Evolutionary conservation across 1,284 basidiomycete genomes (phyloP).

Genomic region (Kalmanozyma brasiliensis): DNA sequence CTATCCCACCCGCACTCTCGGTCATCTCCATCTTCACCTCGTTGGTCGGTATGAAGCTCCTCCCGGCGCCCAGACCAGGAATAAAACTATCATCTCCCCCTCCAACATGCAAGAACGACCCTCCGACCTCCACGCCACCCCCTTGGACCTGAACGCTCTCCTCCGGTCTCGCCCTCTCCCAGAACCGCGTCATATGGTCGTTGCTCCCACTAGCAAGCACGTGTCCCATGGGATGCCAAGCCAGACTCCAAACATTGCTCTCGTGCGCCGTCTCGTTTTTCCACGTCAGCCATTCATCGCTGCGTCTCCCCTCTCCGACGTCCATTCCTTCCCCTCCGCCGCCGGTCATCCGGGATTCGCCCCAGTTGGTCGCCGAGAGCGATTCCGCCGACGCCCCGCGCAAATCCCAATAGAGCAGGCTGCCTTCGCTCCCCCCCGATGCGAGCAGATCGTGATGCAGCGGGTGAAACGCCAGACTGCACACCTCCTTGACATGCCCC

Average conservation of each 20-base stretch:
- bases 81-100: conserved; percentile 36
- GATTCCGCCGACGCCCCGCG: conserved; percentile 25
- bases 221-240: conserved; percentile 95
- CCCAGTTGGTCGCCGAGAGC: conserved; percentile 13
- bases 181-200: conserved; percentile 97
- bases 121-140: neutral
- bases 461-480: conserved; percentile 95
- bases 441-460: conserved; percentile 86
- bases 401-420: conserved; percentile 92
- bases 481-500: conserved; percentile 97
- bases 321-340: conserved; percentile 38
- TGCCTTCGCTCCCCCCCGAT: conserved; percentile 91
- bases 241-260: conserved; percentile 93
- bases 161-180: conserved; percentile 86
- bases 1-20: neutral
- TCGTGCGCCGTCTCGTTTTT: conserved; percentile 92
- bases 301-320: conserved; percentile 21
- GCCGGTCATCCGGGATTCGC: conserved; percentile 17
- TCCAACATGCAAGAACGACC: conserved; percentile 5
- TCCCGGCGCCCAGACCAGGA: conserved; percentile 21
- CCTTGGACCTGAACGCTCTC: neutral
- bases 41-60: conserved; percentile 25
- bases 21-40: neutral
- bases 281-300: conserved; percentile 74
- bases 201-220: conserved; percentile 90